Base-by-base conservation (phyloP, 306 rosid genomes). In the Sphenostylis stenocarpa region DNA sequence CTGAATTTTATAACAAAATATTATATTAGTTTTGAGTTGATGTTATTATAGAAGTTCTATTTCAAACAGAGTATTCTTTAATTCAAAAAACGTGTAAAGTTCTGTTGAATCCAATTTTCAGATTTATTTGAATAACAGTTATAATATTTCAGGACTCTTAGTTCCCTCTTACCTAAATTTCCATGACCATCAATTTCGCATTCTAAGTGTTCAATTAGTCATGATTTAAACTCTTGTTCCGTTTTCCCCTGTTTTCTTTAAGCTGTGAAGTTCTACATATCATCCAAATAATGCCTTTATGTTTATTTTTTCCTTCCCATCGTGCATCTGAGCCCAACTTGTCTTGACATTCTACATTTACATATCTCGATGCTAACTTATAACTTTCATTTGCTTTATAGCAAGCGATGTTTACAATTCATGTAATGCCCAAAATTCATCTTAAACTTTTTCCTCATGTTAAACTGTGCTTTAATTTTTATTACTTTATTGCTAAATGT, bases 401-500 rank as follows among this genome's bases (percentile, higher is more conserved):
- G 47, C 36, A 72, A 23, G 48, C 58, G 49, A 57, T 52, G 8
- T 48, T 14, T 45, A 24, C 24, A 36, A 24, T 63, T 36, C 39
- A 60, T 56, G 23, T 28, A 58, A 57, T 38, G 73, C 77, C 41
- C 15, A 56, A 53, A 55, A 5, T 76, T 19, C 63, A 44, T 1
- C 70, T 48, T 55, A 14, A 55, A 58, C 71, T 73, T 57, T 60
- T 17, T 52, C 53, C 64, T 45, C 48, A 17, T 56, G 23, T 47
- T 45, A 63, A 24, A 31, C 24, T 63, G 55, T 41, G 52, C 5
- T 41, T 41, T 41, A 10, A 49, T 53, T 41, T 15, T 52, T n/a
- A 64, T 39, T 72, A 39, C 26, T 75, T 81, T 43, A 14, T 34
- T 19, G 19, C 63, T 29, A 55, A 77, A 74, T 73, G 60, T 72